These are phyloP conservation scores for Annona cherimola DNA, from an alignment of 164 flowering plant species.

Conservation along the genomic window DNA sequence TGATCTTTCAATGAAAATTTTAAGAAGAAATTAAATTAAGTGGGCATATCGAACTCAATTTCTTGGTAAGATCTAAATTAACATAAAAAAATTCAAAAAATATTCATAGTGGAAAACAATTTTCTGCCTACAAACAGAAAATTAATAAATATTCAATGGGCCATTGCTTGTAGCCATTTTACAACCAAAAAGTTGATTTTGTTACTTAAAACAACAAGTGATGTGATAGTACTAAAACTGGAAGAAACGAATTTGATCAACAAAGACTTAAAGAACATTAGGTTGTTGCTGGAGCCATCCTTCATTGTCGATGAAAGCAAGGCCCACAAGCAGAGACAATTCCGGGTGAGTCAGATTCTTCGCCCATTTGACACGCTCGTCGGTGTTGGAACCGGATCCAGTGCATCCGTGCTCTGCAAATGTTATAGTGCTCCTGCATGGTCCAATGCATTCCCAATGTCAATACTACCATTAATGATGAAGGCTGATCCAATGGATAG, in stretches of 20 bases:
- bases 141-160: too few relatives aligned
- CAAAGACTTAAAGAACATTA: not conserved
- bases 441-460: not conserved
- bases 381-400: conserved; percentile 20
- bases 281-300: conserved; percentile 15
- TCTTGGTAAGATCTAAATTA: too few relatives aligned
- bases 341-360: conserved; percentile 4
- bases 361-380: conserved; percentile 20
- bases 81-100: too few relatives aligned
- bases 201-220: too few relatives aligned
- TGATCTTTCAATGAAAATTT: too few relatives aligned
- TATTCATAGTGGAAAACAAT: too few relatives aligned
- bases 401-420: conserved; percentile 24
- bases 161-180: too few relatives aligned
- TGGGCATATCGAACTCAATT: too few relatives aligned
- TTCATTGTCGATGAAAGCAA: conserved; percentile 18
- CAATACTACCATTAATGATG: not conserved
- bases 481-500: not conserved
- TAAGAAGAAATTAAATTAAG: too few relatives aligned
- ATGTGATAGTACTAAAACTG: not conserved
- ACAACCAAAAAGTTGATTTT: too few relatives aligned
- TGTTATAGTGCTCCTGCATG: conserved; percentile 22
- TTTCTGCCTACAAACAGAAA: too few relatives aligned
- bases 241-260: too few relatives aligned
- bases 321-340: not conserved